Percentiles rank a stretch among this genome's conserved stretches.
These are phyloP conservation scores for Psophocarpus tetragonolobus DNA, from an alignment of 306 rosid genomes.

Conservation along the genomic window DNA sequence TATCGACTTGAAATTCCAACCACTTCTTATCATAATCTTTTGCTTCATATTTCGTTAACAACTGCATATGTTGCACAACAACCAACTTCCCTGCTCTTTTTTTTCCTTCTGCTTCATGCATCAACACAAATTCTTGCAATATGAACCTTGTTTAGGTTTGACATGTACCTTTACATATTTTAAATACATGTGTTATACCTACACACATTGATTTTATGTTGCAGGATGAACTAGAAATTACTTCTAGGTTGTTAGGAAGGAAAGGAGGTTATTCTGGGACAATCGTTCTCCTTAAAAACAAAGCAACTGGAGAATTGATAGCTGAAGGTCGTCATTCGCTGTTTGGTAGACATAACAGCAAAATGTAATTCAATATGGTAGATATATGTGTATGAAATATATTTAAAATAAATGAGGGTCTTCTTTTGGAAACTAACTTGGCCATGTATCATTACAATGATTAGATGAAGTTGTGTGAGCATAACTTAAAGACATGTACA, in stretches of 20 bases:
- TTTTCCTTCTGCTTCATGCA: too few relatives aligned
- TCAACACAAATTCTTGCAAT: too few relatives aligned
- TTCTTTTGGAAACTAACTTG: background rate
- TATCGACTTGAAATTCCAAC: too few relatives aligned
- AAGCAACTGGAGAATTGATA: slow-evolving; percentile 70
- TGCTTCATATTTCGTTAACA: background rate
- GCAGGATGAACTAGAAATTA: slow-evolving; percentile 93
- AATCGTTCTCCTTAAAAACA: slow-evolving; percentile 61
- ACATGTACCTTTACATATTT: background rate
- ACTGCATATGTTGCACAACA: background rate
- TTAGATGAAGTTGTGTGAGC: background rate
- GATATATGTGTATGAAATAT: background rate
- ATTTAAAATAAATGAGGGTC: background rate
- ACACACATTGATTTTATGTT: slow-evolving; percentile 8
- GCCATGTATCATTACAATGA: background rate
- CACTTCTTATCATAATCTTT: background rate
- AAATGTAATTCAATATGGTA: slow-evolving; percentile 50
- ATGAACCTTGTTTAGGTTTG: too few relatives aligned
- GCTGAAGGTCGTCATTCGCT: slow-evolving; percentile 94
- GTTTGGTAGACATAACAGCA: slow-evolving; percentile 62
- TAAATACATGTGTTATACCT: background rate
- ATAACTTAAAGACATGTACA: slow-evolving; percentile 2
- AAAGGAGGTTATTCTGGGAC: slow-evolving; percentile 80
- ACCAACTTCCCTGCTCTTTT: background rate
- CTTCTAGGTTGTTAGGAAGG: slow-evolving; percentile 63